These are phyloP conservation scores for Halenospora varia DNA, from an alignment of 495 filamentous ascomycete species.

Conservation along the genomic window DNA sequence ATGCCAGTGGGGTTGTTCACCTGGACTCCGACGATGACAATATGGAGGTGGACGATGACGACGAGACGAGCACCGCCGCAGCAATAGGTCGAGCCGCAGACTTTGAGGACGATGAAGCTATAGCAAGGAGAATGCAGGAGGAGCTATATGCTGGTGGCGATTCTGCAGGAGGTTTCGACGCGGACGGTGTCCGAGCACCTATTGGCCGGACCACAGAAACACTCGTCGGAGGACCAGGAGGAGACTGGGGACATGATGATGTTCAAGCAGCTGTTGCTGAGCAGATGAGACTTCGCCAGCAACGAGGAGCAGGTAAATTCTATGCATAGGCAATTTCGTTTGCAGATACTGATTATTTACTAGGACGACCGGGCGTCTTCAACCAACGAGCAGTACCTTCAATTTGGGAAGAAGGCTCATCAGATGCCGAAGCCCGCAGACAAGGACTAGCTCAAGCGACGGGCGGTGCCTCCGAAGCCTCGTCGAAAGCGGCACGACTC, in stretches of 20 bases:
- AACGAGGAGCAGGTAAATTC: slow-evolving; percentile 18
- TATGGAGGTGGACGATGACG: slow-evolving; percentile 27
- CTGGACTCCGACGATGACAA: slow-evolving; percentile 66
- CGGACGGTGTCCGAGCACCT: slow-evolving; percentile 77
- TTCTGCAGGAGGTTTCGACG: slow-evolving; percentile 34
- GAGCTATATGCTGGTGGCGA: slow-evolving; percentile 71
- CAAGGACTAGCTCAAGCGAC: slow-evolving; percentile 59
- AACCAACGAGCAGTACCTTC: slow-evolving; percentile 66
- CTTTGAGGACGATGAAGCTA: slow-evolving; percentile 86
- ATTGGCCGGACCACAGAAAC: slow-evolving; percentile 91
- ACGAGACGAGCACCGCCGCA: slow-evolving; percentile 2
- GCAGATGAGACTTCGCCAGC: slow-evolving; percentile 57
- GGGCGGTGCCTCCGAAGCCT: slow-evolving; percentile 69
- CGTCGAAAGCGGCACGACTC: slow-evolving; percentile 65
- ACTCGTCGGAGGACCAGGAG: slow-evolving; percentile 71
- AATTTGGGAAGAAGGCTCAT: slow-evolving; percentile 71
- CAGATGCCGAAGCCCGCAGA: slow-evolving; percentile 35
- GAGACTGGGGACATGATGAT: slow-evolving; percentile 54
- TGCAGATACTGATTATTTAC: slow-evolving; percentile 1
- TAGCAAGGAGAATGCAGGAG: slow-evolving; percentile 87
- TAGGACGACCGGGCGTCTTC: slow-evolving; percentile 66
- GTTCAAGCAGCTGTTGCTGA: slow-evolving; percentile 61
- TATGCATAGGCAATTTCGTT: not conserved
- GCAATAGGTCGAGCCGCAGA: slow-evolving; percentile 18
- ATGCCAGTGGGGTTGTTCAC: slow-evolving; percentile 59